Conservation (phyloP, 1,284 basidiomycete species). For the Ustilago loliicola region DNA sequence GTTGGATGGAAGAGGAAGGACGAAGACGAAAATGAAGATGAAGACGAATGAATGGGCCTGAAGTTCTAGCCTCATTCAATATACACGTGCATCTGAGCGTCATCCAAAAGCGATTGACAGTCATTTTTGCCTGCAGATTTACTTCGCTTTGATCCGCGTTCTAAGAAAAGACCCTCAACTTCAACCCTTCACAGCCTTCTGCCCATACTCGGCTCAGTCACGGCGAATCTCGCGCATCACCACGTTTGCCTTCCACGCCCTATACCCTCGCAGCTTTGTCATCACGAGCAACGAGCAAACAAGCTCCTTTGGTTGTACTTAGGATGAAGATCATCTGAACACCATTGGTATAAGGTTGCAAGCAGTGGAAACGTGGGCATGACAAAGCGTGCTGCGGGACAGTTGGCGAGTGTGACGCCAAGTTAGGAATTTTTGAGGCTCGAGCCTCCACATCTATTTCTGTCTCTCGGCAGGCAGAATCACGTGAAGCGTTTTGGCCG, state of each 20-base stretch:
- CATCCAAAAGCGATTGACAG: constrained; percentile 17
- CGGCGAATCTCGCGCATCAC: not conserved
- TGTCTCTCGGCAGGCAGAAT: constrained; percentile 7
- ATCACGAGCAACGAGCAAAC: not conserved
- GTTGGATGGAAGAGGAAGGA: constrained; percentile 6
- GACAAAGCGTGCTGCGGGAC: constrained; percentile 17
- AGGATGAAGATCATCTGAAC: not conserved
- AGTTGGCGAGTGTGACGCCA: not conserved
- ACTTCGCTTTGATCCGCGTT: not conserved
- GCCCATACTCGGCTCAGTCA: not conserved
- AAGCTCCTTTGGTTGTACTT: not conserved
- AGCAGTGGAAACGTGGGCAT: constrained; percentile 7
- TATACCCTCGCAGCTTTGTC: not conserved
- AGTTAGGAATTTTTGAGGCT: constrained; percentile 10
- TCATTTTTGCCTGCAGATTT: not conserved
- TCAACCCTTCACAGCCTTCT: constrained; percentile 2
- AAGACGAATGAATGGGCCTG: not conserved
- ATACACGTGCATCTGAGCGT: constrained; percentile 29
- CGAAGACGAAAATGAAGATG: not conserved
- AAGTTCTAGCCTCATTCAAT: not conserved
- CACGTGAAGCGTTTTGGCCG: constrained; percentile 41
- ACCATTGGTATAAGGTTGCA: not conserved
- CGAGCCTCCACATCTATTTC: constrained; percentile 28
- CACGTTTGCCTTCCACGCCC: not conserved
- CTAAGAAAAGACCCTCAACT: not conserved